Evolutionary conservation across 768 basidiomycete genomes (phyloP).

Genomic region (Trametes maxima): DNA sequence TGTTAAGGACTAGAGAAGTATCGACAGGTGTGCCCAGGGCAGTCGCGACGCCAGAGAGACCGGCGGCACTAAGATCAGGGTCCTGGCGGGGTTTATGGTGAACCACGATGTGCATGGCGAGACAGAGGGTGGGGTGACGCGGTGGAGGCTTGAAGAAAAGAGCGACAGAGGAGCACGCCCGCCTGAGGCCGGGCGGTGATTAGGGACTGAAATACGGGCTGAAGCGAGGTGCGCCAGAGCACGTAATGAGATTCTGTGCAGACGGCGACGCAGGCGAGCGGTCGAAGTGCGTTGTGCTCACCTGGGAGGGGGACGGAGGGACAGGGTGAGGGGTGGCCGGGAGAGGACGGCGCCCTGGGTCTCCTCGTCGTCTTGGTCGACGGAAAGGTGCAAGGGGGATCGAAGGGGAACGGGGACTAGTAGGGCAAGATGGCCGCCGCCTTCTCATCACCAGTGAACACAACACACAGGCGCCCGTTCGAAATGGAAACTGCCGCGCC

Average conservation of each 20-base stretch:
- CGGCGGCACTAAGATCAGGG: background rate
- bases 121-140: conserved; percentile 7
- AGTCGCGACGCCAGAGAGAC: conserved; percentile 3
- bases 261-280: background rate
- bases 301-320: conserved; percentile 1
- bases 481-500: conserved; percentile 22
- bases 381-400: conserved; percentile 6
- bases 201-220: conserved; percentile 18
- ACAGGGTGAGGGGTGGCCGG: background rate
- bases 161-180: conserved; percentile 23
- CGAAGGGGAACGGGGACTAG: background rate
- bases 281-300: background rate
- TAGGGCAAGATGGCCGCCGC: background rate
- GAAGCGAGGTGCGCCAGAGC: background rate
- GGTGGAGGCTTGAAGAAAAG: conserved; percentile 21
- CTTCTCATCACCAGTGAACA: background rate
- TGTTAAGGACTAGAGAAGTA: conserved; percentile 10
- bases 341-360: conserved; percentile 2
- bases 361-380: conserved; percentile 22
- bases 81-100: conserved; percentile 12
- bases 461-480: conserved; percentile 2
- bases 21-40: background rate
- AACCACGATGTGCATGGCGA: conserved; percentile 20
- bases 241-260: conserved; percentile 13
- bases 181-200: conserved; percentile 16